Evolutionary conservation across 2,329 filamentous ascomycete species (phyloP).

Genomic region (Botrytis hyacinthi): DNA sequence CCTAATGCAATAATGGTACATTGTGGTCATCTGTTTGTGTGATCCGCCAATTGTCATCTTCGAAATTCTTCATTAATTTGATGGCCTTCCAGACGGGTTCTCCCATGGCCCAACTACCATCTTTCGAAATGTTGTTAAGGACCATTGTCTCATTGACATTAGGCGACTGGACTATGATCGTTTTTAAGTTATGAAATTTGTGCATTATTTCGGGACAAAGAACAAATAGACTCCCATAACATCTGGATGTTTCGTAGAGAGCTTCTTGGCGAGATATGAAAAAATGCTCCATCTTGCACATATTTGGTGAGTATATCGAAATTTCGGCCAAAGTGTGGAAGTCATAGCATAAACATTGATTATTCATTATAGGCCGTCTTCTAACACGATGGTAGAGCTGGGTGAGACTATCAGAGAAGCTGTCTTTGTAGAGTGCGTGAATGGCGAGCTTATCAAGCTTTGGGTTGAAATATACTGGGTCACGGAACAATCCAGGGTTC

Average conservation of each 20-base stretch:
- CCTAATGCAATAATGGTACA: not conserved
- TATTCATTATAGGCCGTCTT: not conserved
- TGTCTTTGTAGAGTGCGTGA: no score
- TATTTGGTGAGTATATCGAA: not conserved
- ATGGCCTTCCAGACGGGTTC: not conserved
- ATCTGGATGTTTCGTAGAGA: not conserved
- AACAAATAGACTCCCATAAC: rapidly evolving
- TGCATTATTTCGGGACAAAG: not conserved
- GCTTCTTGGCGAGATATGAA: not conserved
- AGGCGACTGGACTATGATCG: not conserved
- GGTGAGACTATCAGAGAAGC: no score
- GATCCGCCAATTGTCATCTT: not conserved
- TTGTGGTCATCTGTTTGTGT: not conserved
- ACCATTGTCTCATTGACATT: not conserved
- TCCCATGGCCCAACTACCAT: not conserved
- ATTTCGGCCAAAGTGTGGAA: not conserved
- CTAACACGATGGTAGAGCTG: no score
- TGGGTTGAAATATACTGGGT: not conserved
- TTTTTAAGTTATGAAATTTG: not conserved
- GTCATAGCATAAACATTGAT: not conserved
- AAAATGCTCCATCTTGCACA: not conserved
- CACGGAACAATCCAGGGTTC: not conserved
- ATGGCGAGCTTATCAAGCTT: not conserved
- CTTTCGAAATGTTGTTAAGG: not conserved
- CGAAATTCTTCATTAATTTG: not conserved